Conservation (phyloP, 2,329 filamentous ascomycete species). For the Fusarium decemcellulare region DNA sequence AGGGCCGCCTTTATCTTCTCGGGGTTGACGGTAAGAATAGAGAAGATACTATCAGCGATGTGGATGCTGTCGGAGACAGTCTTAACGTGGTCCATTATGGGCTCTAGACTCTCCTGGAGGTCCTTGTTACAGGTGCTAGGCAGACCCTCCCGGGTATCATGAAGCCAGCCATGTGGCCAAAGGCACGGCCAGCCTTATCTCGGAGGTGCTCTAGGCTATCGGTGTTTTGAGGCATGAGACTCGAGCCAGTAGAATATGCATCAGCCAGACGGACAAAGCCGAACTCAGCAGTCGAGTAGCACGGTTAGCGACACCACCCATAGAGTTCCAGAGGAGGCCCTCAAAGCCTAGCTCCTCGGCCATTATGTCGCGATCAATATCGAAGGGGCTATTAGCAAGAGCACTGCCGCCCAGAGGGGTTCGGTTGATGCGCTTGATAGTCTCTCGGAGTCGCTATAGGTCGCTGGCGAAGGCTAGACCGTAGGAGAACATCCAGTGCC, state of each 20-base stretch:
- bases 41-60: conserved; percentile 86
- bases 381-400: too few relatives aligned
- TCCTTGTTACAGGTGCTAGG: conserved; percentile 93
- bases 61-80: conserved; percentile 85
- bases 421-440: conserved; percentile 81
- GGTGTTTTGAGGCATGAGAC: conserved; percentile 85
- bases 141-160: conserved; percentile 78
- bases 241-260: conserved; percentile 79
- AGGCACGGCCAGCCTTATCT: conserved; percentile 81
- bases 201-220: conserved; percentile 80
- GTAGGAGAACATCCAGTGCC: conserved; percentile 85
- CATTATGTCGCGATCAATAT: too few relatives aligned
- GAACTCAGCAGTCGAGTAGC: conserved; percentile 77
- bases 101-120: conserved; percentile 88
- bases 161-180: conserved; percentile 82
- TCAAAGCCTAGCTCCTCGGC: too few relatives aligned
- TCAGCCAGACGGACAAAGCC: conserved; percentile 83
- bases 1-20: conserved; percentile 85
- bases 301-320: too few relatives aligned
- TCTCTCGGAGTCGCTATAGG: conserved; percentile 82
- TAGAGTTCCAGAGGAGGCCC: too few relatives aligned
- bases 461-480: conserved; percentile 80
- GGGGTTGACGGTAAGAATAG: conserved; percentile 77
- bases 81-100: conserved; percentile 88
- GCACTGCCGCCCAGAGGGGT: conserved; percentile 70